These are phyloP conservation scores for Fusarium devonianum DNA, from an alignment of 2,329 filamentous ascomycete genomes.

Conservation along the genomic window DNA sequence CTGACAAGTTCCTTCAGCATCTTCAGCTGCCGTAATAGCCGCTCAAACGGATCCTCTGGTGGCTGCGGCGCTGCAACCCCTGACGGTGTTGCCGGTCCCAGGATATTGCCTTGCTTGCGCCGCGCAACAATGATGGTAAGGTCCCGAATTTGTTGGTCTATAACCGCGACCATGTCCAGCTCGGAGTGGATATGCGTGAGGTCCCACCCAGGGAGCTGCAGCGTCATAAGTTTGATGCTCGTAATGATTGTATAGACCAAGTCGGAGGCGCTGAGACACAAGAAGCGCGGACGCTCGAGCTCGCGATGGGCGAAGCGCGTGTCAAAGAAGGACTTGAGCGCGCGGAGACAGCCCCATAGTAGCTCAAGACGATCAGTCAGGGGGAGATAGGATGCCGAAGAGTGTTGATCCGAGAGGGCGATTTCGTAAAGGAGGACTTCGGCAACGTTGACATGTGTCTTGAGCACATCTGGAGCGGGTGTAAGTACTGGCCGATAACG, in stretches of 20 bases:
- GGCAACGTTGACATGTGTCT: constrained; percentile 53
- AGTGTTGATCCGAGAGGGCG: constrained; percentile 51
- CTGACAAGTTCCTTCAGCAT: constrained; percentile 43
- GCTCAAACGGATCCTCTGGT: constrained; percentile 45
- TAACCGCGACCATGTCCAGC: constrained; percentile 42
- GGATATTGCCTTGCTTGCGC: constrained; percentile 40
- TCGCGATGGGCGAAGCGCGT: constrained; percentile 45
- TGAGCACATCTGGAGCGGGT: constrained; percentile 46
- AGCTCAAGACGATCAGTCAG: constrained; percentile 52
- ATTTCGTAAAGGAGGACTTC: constrained; percentile 58
- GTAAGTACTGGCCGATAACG: constrained; percentile 9
- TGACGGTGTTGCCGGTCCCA: constrained; percentile 11
- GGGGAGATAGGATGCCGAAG: constrained; percentile 43
- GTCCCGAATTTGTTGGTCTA: constrained; percentile 43
- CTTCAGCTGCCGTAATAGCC: constrained; percentile 44
- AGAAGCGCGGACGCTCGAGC: constrained; percentile 49
- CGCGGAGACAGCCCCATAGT: constrained; percentile 54
- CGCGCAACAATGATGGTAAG: constrained; percentile 42
- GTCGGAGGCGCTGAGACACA: constrained; percentile 56
- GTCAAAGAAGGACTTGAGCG: constrained; percentile 52
- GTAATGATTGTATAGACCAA: constrained; percentile 56
- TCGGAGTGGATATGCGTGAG: constrained; percentile 47
- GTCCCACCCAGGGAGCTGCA: constrained; percentile 57
- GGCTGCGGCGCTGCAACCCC: constrained; percentile 17
- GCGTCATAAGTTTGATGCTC: constrained; percentile 55